Evolutionary conservation across 2,329 filamentous ascomycete genomes (phyloP).

Genomic region (Aureobasidium namibiae): DNA sequence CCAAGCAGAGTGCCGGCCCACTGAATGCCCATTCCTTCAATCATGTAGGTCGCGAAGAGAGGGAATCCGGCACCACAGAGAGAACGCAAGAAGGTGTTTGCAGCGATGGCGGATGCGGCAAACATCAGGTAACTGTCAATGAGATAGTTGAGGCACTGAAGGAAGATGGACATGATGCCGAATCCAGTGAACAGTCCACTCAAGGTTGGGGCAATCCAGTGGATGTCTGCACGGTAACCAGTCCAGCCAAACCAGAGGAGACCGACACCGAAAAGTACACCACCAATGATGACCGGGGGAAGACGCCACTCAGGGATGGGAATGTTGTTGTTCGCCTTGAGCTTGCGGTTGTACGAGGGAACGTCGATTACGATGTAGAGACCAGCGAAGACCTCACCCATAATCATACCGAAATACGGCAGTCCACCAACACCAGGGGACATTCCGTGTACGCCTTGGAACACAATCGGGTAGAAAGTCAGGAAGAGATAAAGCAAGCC

Average conservation of each 20-base stretch:
- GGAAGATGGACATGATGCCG: constrained; percentile 48
- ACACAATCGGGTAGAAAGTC: constrained; percentile 76
- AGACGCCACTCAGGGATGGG: constrained; percentile 51
- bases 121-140: constrained; percentile 53
- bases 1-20: constrained; percentile 40
- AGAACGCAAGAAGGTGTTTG: constrained; percentile 47
- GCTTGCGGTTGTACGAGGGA: constrained; percentile 24
- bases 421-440: constrained; percentile 62
- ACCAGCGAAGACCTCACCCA: constrained; percentile 22
- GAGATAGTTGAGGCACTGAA: constrained; percentile 50
- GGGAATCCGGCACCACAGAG: constrained; percentile 43
- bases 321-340: constrained; percentile 40
- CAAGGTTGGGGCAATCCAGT: constrained; percentile 30
- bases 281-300: constrained; percentile 46
- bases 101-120: constrained; percentile 46
- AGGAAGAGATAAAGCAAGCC: constrained; percentile 74
- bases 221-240: constrained; percentile 28
- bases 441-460: constrained; percentile 63
- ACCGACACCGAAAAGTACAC: constrained; percentile 28
- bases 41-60: constrained; percentile 48
- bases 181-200: constrained; percentile 48
- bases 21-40: constrained; percentile 43
- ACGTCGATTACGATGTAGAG: constrained; percentile 22
- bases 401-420: constrained; percentile 68
- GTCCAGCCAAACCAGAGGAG: constrained; percentile 22